Evolutionary conservation across 805 yeast genomes (phyloP), one percentile per base, ranked within the genome.

Genomic region (Hanseniaspora osmophila): DNA sequence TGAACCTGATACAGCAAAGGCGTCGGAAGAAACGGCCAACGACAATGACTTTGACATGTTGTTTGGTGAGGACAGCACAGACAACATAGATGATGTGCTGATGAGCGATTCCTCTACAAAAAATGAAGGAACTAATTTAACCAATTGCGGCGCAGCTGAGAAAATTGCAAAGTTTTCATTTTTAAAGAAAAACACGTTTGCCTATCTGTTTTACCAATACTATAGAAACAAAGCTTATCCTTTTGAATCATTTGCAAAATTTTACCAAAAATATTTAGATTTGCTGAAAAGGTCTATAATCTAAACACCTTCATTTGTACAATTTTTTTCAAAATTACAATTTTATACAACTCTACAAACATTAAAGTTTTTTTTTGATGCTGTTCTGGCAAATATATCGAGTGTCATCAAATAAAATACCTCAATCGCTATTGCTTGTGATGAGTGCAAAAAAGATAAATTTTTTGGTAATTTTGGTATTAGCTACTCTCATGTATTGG

Each of bases 21-120:
- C n/a, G 17, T 22, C 27, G 4, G 27, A 22, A 22, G 30, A 38
- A 16, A 15, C 18, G 6, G 39, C 30, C 4, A 22, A 38, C 6
- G 64, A 61, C 47, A 63, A 61, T 46, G 65, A 61, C 49, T 56
- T 61, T 42, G 63, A 59, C 46, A 58, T 61, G 61, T 47, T 61
- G 2, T 61, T 61, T 44, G 65, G 65, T 13, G 65, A 61, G 44
- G 64, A 60, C 33, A 54, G 56, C 0, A 58, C 58, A 41, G 43
- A 51, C 1, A 58, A 57, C n/a, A 56, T 53, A 1, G 51, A 49
- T n/a, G 60, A 58, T 13, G 42, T 42, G 5, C 38, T 43, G 13
- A 33, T 42, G 29, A 17, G 27, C 4, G 29, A 29, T 15, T 12
- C 32, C n/a, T 42, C 41, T 11, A 13, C 10, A 12, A 15, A 17